These are phyloP conservation scores for Paralagenidium karlingii DNA, from an alignment of 352 stramenopile species.

Conservation along the genomic window DNA sequence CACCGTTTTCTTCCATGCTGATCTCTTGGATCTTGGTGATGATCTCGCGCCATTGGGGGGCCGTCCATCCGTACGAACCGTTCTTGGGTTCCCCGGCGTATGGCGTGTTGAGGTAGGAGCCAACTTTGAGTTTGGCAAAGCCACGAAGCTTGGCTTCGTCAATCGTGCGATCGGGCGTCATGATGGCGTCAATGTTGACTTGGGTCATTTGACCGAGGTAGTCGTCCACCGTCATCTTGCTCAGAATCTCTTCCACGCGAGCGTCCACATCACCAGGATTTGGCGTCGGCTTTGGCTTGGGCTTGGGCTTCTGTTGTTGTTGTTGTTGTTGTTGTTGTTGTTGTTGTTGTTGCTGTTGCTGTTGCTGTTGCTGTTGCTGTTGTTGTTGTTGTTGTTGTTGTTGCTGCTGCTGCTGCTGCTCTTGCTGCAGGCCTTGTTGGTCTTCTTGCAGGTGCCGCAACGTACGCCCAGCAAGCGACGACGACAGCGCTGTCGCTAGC, in stretches of 20 bases:
- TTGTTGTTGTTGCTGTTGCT: no score
- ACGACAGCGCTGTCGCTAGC: no score
- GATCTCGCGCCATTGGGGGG: constrained; percentile 32
- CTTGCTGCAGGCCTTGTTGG: no score
- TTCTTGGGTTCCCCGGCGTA: constrained; percentile 10
- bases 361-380: no score
- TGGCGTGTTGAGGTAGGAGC: constrained; percentile 58
- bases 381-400: no score
- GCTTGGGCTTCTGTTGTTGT: no score
- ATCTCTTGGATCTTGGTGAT: constrained; percentile 42
- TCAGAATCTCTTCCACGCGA: constrained; percentile 38
- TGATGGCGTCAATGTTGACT: constrained; percentile 55
- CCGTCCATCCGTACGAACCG: constrained; percentile 23
- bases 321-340: no score
- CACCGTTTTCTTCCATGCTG: constrained; percentile 18
- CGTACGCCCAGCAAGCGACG: no score
- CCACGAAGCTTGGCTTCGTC: constrained; percentile 26
- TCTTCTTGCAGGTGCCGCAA: no score
- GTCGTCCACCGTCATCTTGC: constrained; percentile 33
- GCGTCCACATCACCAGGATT: no score
- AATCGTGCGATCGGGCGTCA: constrained; percentile 24
- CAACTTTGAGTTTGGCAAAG: constrained; percentile 48
- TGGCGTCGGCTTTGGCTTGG: no score
- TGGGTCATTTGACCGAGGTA: constrained; percentile 78
- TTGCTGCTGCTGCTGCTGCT: no score